A percentile compares a stretch with the other conserved stretches of the same genome.
phyloP scores from a whole-genome alignment of 441 rosid genomes.

The Pelargonium australe region DNA sequence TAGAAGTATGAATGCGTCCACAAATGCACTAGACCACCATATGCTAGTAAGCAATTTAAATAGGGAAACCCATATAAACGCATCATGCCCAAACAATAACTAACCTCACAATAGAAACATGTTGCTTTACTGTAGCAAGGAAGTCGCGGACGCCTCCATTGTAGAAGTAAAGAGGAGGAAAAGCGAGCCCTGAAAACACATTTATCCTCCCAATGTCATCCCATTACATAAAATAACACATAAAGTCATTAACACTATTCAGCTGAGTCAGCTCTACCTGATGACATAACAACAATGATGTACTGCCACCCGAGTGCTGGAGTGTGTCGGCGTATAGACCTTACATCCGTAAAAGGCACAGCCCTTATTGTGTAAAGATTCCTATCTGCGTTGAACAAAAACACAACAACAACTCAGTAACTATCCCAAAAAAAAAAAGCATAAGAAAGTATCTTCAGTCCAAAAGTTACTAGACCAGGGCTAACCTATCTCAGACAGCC shows the following conservation, averaged over 20 bases:
- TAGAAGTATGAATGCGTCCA: too few relatives aligned
- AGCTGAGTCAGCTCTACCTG: constrained; percentile 44
- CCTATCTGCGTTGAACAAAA: constrained; percentile 47
- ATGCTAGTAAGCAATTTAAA: not conserved
- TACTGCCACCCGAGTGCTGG: constrained; percentile 97
- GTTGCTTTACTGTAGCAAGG: constrained; percentile 79
- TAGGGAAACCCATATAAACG: not conserved
- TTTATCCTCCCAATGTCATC: constrained; percentile 9
- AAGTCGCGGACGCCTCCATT: constrained; percentile 92
- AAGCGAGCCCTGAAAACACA: constrained; percentile 72
- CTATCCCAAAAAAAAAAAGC: constrained; percentile 10
- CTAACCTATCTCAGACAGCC: constrained; percentile 75
- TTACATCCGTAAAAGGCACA: constrained; percentile 68
- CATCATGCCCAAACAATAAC: constrained; percentile 18
- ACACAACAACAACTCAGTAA: constrained; percentile 16
- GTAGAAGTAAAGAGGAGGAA: constrained; percentile 90
- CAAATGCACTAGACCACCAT: not conserved
- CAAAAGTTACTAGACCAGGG: not conserved
- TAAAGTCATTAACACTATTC: not conserved
- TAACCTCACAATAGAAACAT: constrained; percentile 79
- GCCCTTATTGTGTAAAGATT: constrained; percentile 82
- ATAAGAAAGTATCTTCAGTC: constrained; percentile 1
- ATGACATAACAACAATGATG: constrained; percentile 74
- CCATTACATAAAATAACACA: too few relatives aligned
- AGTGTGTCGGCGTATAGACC: constrained; percentile 77